These are phyloP conservation scores for Venturia carpophila DNA, from an alignment of 2,329 filamentous ascomycete species.

Conservation along the genomic window DNA sequence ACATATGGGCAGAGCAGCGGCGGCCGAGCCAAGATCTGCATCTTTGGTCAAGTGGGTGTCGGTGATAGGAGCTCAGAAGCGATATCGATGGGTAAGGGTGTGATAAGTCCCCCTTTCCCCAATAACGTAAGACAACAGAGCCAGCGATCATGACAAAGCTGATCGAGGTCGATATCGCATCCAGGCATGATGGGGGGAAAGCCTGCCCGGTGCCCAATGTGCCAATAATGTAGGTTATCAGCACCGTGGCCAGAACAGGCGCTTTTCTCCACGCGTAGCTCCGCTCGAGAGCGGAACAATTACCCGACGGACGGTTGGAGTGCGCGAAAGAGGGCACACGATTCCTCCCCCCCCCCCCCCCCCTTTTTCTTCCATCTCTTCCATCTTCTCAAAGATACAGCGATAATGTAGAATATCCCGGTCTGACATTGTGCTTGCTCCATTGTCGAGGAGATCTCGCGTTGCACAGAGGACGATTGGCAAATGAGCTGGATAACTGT, in stretches of 20 bases:
- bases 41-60: background rate
- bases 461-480: too few relatives aligned
- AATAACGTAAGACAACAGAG: background rate
- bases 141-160: background rate
- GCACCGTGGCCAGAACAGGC: background rate
- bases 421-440: too few relatives aligned
- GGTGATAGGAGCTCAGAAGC: background rate
- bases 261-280: background rate
- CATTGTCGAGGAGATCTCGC: too few relatives aligned
- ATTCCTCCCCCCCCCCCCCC: too few relatives aligned
- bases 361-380: too few relatives aligned
- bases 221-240: background rate
- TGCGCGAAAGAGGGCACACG: background rate
- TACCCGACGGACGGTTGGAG: background rate
- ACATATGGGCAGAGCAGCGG: background rate
- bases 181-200: background rate
- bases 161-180: background rate
- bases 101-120: background rate
- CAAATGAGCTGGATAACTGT: too few relatives aligned
- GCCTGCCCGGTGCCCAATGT: background rate
- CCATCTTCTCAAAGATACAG: too few relatives aligned
- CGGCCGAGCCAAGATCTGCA: conserved; percentile 1
- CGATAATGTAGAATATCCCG: too few relatives aligned
- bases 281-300: background rate
- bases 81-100: background rate